Evolutionary conservation across 768 basidiomycete species (phyloP).

Genomic region (Russula lepida): DNA sequence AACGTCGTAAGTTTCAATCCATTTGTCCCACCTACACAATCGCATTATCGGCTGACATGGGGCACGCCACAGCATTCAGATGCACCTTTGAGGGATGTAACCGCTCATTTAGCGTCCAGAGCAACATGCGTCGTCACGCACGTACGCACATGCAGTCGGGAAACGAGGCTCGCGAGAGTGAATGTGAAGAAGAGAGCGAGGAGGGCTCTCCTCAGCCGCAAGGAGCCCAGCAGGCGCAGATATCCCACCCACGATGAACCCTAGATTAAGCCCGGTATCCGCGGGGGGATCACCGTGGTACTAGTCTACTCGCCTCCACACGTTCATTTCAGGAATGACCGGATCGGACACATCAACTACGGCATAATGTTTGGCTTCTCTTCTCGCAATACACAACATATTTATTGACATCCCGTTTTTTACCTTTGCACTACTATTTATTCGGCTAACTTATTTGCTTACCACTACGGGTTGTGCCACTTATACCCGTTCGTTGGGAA

Average conservation of each 20-base stretch:
- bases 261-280: background rate
- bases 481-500: constrained; percentile 1
- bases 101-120: constrained; percentile 77
- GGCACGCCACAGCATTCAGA: constrained; percentile 46
- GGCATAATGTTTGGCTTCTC: constrained; percentile 8
- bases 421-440: constrained; percentile 16
- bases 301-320: background rate
- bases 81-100: constrained; percentile 72
- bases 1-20: constrained; percentile 54
- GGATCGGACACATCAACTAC: background rate
- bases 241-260: background rate
- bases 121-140: constrained; percentile 83
- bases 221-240: background rate
- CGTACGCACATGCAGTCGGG: constrained; percentile 48
- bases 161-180: constrained; percentile 13
- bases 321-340: constrained; percentile 2
- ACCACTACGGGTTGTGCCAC: background rate
- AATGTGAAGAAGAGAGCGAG: constrained; percentile 18
- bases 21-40: constrained; percentile 1
- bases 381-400: constrained; percentile 6
- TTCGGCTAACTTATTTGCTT: constrained; percentile 17
- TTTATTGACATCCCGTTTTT: constrained; percentile 14
- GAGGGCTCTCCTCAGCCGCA: constrained; percentile 18
- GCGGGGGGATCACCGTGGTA: background rate
- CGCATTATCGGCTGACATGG: constrained; percentile 12